Percentiles rank a stretch among this genome's conserved stretches.
These are phyloP conservation scores for Ascomycota sp. DNA, from an alignment of 2,329 filamentous ascomycete genomes.

Conservation along the genomic window DNA sequence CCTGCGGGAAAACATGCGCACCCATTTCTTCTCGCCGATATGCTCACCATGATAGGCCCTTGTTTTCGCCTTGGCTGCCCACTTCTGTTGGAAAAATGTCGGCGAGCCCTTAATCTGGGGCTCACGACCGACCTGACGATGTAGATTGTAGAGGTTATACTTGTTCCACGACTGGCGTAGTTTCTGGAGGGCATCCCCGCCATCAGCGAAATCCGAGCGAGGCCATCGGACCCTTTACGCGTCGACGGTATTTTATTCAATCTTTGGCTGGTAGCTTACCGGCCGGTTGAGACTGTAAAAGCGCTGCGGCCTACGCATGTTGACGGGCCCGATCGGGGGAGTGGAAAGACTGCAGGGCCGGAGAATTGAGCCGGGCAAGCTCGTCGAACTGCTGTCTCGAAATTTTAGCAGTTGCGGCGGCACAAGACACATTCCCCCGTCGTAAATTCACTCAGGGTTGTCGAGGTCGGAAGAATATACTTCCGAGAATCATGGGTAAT, in stretches of 20 bases:
- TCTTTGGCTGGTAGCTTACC: slow-evolving; percentile 26
- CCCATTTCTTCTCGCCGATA: slow-evolving; percentile 82
- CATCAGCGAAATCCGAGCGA: slow-evolving; percentile 1
- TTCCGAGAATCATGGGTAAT: slow-evolving; percentile 6
- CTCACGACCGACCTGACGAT: slow-evolving; percentile 14
- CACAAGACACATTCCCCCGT: neutral
- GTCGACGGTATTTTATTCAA: too few relatives aligned
- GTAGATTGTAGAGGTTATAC: slow-evolving; percentile 84
- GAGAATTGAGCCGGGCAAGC: too few relatives aligned
- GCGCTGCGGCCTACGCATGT: slow-evolving; percentile 34
- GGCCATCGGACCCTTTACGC: too few relatives aligned
- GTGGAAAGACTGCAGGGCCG: neutral
- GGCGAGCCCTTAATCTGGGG: slow-evolving; percentile 12
- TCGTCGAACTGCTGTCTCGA: too few relatives aligned
- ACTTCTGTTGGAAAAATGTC: slow-evolving; percentile 98
- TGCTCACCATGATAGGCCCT: slow-evolving; percentile 90
- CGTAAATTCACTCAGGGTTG: neutral
- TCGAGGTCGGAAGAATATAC: neutral
- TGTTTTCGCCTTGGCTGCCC: slow-evolving; percentile 65
- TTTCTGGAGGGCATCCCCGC: slow-evolving; percentile 37
- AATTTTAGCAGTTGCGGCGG: too few relatives aligned
- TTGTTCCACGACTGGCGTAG: slow-evolving; percentile 93
- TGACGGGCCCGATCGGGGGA: slow-evolving; percentile 11
- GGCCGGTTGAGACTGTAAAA: slow-evolving; percentile 47
- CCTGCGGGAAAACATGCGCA: slow-evolving; percentile 72